Evolutionary conservation across 202 grass and related monocot genomes (phyloP), one percentile per base, ranked within the genome.

Genomic region (Elaeis oleifera): DNA sequence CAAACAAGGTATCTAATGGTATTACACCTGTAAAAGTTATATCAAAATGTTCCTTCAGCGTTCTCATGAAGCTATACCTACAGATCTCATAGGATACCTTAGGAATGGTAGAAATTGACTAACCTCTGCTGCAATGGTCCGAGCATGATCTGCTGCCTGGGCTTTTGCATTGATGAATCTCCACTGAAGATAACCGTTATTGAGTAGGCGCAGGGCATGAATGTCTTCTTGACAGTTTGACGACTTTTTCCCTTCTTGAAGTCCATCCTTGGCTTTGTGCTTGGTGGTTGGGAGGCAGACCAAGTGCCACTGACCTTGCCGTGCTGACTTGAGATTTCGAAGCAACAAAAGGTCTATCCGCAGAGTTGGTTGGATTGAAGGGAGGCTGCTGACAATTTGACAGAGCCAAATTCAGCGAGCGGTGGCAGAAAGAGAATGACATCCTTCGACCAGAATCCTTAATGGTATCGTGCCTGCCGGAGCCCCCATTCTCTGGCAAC

Each of bases 321-420:
- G 28, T 31, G 28, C 28, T 31, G 5, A 31, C 5, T 31, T 31
- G 28, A 6, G 28, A 31, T 6, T 72, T 89, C 15, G 58, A 60
- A 0, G 70, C n/a, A 4, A 58, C 26, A 5, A 70, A 19, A 1
- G 48, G 22, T 67, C 81, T 90, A 56, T 50, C 63, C 1, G 28
- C 7, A 5, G 60, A 65, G 23, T 51, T 74, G 18, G 13, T 58
- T 26, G 67, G 52, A 16, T 72, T 73, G 52, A 72, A 26, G 19
- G 23, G 16, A 59, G 52, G 51, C 11, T 44, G 60, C 22, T 73
- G 82, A 56, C 74, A 80, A 61, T 67, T 53, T 6, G 77, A 79
- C 15, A 92, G 53, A 1, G 81, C 83, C 0, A 82, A 92, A 66
- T 86, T 92, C 39, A 97, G 78, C 0, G 88, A 97, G 0, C 88